Evolutionary conservation across 2,329 filamentous ascomycete species (phyloP), one percentile per base, ranked within the genome.

Genomic region (Aspergillus melleus): DNA sequence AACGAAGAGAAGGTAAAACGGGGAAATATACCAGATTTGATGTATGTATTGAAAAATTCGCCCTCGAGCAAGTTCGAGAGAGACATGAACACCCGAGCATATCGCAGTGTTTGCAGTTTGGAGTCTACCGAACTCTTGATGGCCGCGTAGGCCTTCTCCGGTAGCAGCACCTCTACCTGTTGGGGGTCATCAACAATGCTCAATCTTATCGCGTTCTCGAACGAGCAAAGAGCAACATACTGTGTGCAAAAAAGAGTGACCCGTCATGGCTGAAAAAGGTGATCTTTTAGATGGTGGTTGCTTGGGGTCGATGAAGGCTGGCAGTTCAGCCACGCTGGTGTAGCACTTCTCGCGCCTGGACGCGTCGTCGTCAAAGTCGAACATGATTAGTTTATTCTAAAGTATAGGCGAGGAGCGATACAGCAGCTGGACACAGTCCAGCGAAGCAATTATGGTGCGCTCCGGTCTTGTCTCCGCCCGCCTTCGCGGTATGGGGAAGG

Each of bases 11-110:
- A 42, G 12, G 16, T 20, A 19, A 11, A 4, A 16, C 4, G 32
- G 12, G 4, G 1, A 12, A 10, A 44, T 30, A 22, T 77, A 90
- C 90, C 90, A 61, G 83, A 84, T 74, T 96, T 96, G 66, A 98
- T 88, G 71, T 96, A 93, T 49, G 87, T 81, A n/a, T 85, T 89
- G 69, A 96, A 92, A 68, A 97, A 96, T 0, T 88, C 84, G 1
- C 86, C 85, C 36, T 89, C 83, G 1, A 98, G 73, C 5, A 98
- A 72, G 60, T 91, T 87, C 9, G 83, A 83, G 10, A 96, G 81
- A 3, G 86, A 85, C 84, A 96, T 88, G 65, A 86, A 84, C 2
- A 96, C 86, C 61, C 86, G 84, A 32, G 85, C 84, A 80, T 91
- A 96, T 51, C 77, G 75, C 14, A 78, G 68, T 10, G 66, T 72